Conservation (phyloP, 306 rosid species). For the Vigna angularis region DNA sequence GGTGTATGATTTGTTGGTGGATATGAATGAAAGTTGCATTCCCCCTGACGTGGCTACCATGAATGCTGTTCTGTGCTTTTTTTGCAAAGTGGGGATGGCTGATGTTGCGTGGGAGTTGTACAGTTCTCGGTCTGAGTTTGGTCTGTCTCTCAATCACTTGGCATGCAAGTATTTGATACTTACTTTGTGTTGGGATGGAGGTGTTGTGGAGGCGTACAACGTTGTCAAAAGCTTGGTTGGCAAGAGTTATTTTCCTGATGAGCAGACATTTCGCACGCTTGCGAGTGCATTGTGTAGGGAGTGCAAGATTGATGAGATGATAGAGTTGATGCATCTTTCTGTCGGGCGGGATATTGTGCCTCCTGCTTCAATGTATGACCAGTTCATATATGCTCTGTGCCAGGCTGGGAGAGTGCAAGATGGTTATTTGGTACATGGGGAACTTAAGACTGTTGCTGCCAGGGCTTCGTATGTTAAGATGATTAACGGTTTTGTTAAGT, state of each 20-base stretch:
- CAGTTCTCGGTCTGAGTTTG: conserved; percentile 61
- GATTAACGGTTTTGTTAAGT: conserved; percentile 59
- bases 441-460: conserved; percentile 49
- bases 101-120: conserved; percentile 67
- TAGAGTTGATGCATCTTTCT: conserved; percentile 68
- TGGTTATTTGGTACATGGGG: conserved; percentile 61
- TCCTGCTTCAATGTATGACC: conserved; percentile 46
- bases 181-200: conserved; percentile 67
- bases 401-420: conserved; percentile 63
- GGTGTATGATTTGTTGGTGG: conserved; percentile 71
- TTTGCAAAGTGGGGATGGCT: conserved; percentile 83
- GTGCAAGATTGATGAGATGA: conserved; percentile 74
- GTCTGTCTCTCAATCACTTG: conserved; percentile 60
- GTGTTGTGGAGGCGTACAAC: conserved; percentile 57
- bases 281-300: conserved; percentile 62
- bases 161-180: conserved; percentile 79
- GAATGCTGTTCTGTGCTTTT: conserved; percentile 79
- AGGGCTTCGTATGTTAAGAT: conserved; percentile 53
- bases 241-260: conserved; percentile 64
- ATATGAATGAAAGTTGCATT: conserved; percentile 67
- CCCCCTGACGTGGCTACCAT: conserved; percentile 70
- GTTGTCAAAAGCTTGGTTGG: conserved; percentile 51
- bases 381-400: conserved; percentile 66
- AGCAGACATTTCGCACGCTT: conserved; percentile 54
- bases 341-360: conserved; percentile 54